Base-by-base conservation (phyloP, 306 rosid genomes). In the Comarum palustre region DNA sequence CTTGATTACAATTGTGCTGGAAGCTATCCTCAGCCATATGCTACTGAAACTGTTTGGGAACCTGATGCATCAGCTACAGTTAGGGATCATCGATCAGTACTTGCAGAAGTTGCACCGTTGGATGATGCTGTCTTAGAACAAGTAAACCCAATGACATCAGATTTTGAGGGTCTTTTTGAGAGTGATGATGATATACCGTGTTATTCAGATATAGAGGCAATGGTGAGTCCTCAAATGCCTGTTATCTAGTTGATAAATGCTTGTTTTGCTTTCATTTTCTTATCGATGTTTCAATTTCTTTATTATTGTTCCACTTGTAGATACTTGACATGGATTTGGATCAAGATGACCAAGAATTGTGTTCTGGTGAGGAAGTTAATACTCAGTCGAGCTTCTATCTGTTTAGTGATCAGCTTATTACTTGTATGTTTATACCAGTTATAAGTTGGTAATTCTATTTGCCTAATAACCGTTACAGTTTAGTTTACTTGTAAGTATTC, bases 241-340 rank as follows among this genome's bases (percentile, higher is more conserved):
- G 66, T 62, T 61, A 71, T 75, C 55, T 57, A 42, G 64, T 71
- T 58, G 52, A 75, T 72, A 38, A 46, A 43, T 45, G 46, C 32
- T 16, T 61, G 2, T 4, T 71, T 75, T 66, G 73, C 55, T 29
- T 61, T 77, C 47, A 17, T 31, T 72, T 57, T 75, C 19, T 73
- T 71, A 62, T 51, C 29, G 39, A 64, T 51, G 55, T 67, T 61
- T 52, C 24, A 58, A 20, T 46, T 69, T 55, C 73, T 42, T 47
- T 48, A 39, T 60, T 46, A 14, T 68, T 47, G 51, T 45, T 62
- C 68, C 71, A 77, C 66, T 72, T 77, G 77, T 91, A 95, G 99
- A 79, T 95, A 79, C 96, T 91, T 88, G 96, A 92, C 77, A 90
- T 84, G 99, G 99, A 95, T 78, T 86, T 95, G 86, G 96, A 88